phyloP scores from a whole-genome alignment of 352 stramenopile genomes.

The Thraustochytrium sp. region DNA sequence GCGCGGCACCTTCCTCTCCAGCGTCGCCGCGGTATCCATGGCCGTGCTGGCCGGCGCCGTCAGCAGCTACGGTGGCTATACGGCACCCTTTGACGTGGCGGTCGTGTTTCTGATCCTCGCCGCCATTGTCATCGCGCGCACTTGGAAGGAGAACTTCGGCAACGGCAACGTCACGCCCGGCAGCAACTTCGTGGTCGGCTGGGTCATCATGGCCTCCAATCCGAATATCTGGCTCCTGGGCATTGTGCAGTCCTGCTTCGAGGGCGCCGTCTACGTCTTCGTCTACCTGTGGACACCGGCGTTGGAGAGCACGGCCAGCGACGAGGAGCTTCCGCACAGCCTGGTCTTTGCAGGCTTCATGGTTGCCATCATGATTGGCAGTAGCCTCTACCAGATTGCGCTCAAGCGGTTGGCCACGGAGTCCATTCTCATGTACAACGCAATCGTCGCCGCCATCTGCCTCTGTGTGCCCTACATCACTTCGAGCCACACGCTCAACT shows the following conservation, averaged over 20 bases:
- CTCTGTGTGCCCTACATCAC: slow-evolving; percentile 51
- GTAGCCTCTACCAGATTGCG: slow-evolving; percentile 52
- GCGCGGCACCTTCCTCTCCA: slow-evolving; percentile 69
- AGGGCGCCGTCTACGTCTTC: slow-evolving; percentile 76
- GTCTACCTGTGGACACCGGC: slow-evolving; percentile 80
- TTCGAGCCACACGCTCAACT: slow-evolving; percentile 49
- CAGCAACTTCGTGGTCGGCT: slow-evolving; percentile 34
- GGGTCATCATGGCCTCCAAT: slow-evolving; percentile 28
- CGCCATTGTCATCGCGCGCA: not conserved
- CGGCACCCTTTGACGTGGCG: slow-evolving; percentile 29
- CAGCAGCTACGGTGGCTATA: slow-evolving; percentile 26
- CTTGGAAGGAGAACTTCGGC: slow-evolving; percentile 24
- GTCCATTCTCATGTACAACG: slow-evolving; percentile 8
- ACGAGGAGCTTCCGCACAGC: slow-evolving; percentile 55
- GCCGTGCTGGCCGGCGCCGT: not conserved
- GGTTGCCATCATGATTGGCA: slow-evolving; percentile 70
- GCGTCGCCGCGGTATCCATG: not conserved
- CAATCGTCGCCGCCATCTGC: slow-evolving; percentile 49
- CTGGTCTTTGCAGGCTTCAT: slow-evolving; percentile 77
- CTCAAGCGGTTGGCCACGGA: slow-evolving; percentile 4
- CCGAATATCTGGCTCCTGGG: slow-evolving; percentile 55
- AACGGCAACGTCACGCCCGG: not conserved
- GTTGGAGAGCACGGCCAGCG: slow-evolving; percentile 48
- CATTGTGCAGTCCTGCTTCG: slow-evolving; percentile 58
- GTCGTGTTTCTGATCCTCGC: not conserved